Evolutionary conservation across 257 asterid genomes (phyloP).

Genomic region (Agastache rugosa): DNA sequence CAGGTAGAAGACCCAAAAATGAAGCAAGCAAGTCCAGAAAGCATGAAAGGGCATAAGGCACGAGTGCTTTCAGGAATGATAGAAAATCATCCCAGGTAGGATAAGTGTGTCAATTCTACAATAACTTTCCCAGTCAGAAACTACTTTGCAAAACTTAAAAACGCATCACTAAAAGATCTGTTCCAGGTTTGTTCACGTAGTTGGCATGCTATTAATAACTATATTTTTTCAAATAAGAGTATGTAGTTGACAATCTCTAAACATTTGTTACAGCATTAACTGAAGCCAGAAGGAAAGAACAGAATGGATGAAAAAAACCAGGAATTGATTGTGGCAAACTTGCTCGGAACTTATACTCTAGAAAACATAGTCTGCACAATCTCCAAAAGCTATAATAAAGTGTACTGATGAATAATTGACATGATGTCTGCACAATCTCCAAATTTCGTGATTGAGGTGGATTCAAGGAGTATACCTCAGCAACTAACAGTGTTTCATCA

Average conservation of each 20-base stretch:
- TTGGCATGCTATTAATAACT: not conserved
- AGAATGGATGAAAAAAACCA: conserved; percentile 10
- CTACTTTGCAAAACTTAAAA: not conserved
- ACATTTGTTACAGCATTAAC: not conserved
- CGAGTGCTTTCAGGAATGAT: not conserved
- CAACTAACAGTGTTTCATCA: conserved; percentile 60
- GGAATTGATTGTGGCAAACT: not conserved
- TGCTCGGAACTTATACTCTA: conserved; percentile 6
- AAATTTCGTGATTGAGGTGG: conserved; percentile 9
- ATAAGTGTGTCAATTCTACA: not conserved
- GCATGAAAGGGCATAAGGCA: not conserved
- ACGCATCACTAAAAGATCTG: not conserved
- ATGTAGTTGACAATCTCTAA: not conserved
- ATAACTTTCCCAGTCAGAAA: not conserved
- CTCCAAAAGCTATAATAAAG: conserved; percentile 29
- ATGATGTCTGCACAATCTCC: no score
- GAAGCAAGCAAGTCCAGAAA: conserved; percentile 22
- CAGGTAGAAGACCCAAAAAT: conserved; percentile 5
- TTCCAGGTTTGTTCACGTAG: not conserved
- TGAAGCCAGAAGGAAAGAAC: not conserved
- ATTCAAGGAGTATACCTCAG: conserved; percentile 57
- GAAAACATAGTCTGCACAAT: conserved; percentile 6
- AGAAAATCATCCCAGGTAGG: not conserved
- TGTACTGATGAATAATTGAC: not conserved
- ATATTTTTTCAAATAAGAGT: not conserved